Base-by-base conservation (phyloP, 495 filamentous ascomycete species). In the Penicillium coffeae region DNA sequence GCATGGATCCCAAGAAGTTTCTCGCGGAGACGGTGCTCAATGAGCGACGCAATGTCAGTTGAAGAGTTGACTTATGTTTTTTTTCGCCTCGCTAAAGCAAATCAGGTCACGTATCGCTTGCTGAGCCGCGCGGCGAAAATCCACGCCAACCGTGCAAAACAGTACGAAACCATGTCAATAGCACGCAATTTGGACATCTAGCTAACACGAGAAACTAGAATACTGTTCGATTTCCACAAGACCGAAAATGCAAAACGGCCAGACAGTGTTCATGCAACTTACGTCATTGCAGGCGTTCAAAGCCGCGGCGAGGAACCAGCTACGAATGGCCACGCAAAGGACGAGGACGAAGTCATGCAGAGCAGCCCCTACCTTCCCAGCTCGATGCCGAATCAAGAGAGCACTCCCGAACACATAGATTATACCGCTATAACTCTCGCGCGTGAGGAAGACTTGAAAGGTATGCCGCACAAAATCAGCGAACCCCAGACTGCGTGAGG, bases 181-280 rank as follows among this genome's bases (percentile, higher is more conserved):
- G n/a, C n/a, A n/a, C n/a, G n/a, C n/a, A n/a, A n/a, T n/a, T n/a
- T n/a, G n/a, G n/a, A n/a, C n/a, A n/a, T n/a, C n/a, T n/a, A n/a
- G n/a, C n/a, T n/a, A n/a, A n/a, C n/a, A n/a, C n/a, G n/a, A n/a
- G n/a, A n/a, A n/a, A 40, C n/a, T n/a, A 93, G 91, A 56, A 91
- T 96, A 77, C 82, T 98, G 1, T 95, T 84, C 65, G 91, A 96
- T 12, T 97, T 96, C 56, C 78, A 96, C 64, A 72, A 70, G 38
- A 77, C 69, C 37, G 86, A 96, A 71, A 96, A 92, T 66, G 75
- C 72, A 25, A 89, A 86, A 61, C 87, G 82, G 37, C 81, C 89
- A 0, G 76, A 78, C 10, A 80, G 76, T 30, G 76, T 97, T 33
- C 83, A 91, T 69, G 92, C 93, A 45, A 95, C 89, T 14, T 98